phyloP scores from a whole-genome alignment of 306 rosid species.

The Ziziphus jujuba region DNA sequence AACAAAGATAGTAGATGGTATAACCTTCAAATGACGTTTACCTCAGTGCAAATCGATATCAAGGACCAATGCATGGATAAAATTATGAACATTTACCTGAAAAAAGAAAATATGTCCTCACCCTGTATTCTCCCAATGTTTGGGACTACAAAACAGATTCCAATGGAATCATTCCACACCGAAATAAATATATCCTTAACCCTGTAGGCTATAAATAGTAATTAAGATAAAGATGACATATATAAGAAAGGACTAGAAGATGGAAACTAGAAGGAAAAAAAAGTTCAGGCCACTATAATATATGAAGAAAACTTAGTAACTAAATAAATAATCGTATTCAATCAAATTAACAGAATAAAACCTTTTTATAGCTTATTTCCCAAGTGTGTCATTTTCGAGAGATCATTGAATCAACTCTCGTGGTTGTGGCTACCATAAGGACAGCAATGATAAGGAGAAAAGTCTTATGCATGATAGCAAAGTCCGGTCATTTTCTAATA shows the following conservation, averaged over 20 bases:
- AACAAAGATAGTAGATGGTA: background rate
- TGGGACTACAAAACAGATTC: slow-evolving; percentile 88
- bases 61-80: background rate
- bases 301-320: no score
- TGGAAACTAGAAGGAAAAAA: background rate
- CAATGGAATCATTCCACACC: no score
- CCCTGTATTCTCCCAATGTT: slow-evolving; percentile 83
- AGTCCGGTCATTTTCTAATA: background rate
- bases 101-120: no score
- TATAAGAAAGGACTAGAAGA: no score
- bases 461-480: background rate
- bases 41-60: no score
- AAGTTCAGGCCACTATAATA: background rate
- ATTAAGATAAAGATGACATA: no score
- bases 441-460: slow-evolving; percentile 44
- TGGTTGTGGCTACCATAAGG: slow-evolving; percentile 97
- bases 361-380: slow-evolving; percentile 80
- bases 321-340: background rate
- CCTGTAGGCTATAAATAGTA: slow-evolving; percentile 52
- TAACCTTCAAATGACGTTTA: no score
- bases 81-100: slow-evolving; percentile 50
- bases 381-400: slow-evolving; percentile 69
- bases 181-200: slow-evolving; percentile 93
- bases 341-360: slow-evolving; percentile 17
- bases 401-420: slow-evolving; percentile 96